Conservation (phyloP, 2,329 filamentous ascomycete species). For the Celoporthe dispersa region DNA sequence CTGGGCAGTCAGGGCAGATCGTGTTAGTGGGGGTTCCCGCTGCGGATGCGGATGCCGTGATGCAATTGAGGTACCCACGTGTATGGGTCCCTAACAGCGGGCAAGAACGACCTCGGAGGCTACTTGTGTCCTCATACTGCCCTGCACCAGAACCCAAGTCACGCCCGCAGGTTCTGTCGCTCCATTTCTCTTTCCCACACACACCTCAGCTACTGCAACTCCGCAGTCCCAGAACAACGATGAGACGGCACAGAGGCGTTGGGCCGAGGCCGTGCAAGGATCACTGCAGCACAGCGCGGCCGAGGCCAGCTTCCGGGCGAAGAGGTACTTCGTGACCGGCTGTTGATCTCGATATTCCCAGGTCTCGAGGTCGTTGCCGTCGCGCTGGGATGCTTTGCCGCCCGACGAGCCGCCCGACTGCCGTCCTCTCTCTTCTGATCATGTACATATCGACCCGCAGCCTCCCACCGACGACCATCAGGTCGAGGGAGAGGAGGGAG, state of each 20-base stretch:
- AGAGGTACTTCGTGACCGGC: constrained; percentile 10
- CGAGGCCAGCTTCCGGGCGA: not conserved
- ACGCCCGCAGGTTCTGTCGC: not conserved
- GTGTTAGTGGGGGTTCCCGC: constrained; percentile 19
- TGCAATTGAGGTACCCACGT: constrained; percentile 6
- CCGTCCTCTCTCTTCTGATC: not conserved
- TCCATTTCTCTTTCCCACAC: not conserved
- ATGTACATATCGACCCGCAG: constrained; percentile 16
- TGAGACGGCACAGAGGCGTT: constrained; percentile 7
- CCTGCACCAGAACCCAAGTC: not conserved
- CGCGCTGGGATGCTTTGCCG: constrained; percentile 7
- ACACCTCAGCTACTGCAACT: not conserved
- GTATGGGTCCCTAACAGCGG: constrained; percentile 3
- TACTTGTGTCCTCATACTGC: constrained; percentile 1
- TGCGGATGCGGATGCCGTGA: not conserved
- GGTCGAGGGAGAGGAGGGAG: not conserved
- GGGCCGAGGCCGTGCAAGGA: constrained; percentile 6
- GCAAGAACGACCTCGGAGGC: not conserved
- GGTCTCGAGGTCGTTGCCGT: constrained; percentile 9
- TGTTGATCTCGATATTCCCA: not conserved
- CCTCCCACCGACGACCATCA: constrained; percentile 14
- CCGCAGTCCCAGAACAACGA: not conserved
- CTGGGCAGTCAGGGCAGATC: not conserved
- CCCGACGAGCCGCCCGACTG: constrained; percentile 17
- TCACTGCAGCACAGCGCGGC: not conserved